phyloP scores from a whole-genome alignment of 768 basidiomycete genomes.

The Phanerochaete carnosa region DNA sequence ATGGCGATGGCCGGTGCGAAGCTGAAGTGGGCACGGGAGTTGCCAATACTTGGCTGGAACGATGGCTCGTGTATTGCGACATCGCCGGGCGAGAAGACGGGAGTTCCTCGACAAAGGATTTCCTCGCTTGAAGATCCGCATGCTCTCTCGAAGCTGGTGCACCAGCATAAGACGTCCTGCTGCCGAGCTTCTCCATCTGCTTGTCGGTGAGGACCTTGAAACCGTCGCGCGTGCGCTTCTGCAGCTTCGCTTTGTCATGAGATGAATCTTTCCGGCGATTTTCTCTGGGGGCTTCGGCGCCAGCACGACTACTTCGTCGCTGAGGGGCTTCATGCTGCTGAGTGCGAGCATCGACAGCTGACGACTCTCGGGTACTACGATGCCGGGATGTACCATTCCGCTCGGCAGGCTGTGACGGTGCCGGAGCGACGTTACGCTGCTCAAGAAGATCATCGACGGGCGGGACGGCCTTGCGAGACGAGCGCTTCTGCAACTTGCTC shows the following conservation, averaged over 20 bases:
- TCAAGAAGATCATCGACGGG: background rate
- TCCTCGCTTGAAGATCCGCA: background rate
- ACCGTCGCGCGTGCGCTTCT: slow-evolving; percentile 13
- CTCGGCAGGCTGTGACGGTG: background rate
- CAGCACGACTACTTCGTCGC: background rate
- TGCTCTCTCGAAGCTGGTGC: background rate
- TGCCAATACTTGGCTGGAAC: background rate
- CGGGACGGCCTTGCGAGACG: slow-evolving; percentile 9
- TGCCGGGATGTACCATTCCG: background rate
- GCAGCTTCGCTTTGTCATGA: slow-evolving; percentile 1
- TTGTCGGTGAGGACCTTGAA: slow-evolving; percentile 24
- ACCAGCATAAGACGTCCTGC: slow-evolving; percentile 10
- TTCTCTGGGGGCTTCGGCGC: background rate
- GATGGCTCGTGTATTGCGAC: background rate
- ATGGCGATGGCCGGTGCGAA: background rate
- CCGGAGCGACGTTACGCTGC: background rate
- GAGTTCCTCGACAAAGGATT: background rate
- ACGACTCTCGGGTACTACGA: background rate
- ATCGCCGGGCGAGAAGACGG: background rate
- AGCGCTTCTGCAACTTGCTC: slow-evolving; percentile 19
- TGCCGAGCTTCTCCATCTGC: slow-evolving; percentile 24
- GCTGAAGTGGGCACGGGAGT: background rate
- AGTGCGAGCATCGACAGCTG: background rate
- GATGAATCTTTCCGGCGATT: background rate
- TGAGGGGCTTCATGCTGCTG: background rate